Conservation (phyloP, 176 grass and related monocot species). For the Cenchrus purpureus region DNA sequence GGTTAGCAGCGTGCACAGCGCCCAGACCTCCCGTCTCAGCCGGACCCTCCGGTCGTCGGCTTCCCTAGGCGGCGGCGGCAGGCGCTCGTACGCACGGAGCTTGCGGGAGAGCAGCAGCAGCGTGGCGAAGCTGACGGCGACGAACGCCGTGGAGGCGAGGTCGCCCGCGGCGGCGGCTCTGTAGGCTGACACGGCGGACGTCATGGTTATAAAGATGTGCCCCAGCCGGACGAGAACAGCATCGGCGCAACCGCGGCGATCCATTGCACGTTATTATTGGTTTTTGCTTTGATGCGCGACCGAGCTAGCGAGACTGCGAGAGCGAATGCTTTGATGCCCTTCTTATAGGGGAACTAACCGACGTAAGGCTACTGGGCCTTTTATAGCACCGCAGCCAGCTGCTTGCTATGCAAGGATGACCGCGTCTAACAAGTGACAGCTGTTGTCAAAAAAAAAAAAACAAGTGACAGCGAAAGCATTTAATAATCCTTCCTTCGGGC, state of each 20-base stretch:
- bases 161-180: background rate
- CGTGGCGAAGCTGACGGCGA: background rate
- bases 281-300: no score
- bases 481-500: no score
- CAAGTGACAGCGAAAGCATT: no score
- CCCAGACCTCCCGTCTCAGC: background rate
- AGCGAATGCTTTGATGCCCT: no score
- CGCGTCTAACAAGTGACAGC: no score
- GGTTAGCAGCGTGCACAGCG: slow-evolving; percentile 32
- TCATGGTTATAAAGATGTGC: background rate
- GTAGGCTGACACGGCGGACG: background rate
- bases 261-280: no score
- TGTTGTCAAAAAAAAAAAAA: no score
- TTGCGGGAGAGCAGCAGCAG: slow-evolving; percentile 24
- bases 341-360: no score
- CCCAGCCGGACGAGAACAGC: background rate
- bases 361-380: no score
- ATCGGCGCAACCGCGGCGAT: background rate
- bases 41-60: background rate
- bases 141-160: background rate
- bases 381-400: no score
- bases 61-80: background rate
- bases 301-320: no score
- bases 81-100: slow-evolving; percentile 16
- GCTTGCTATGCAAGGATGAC: no score